phyloP scores from a whole-genome alignment of 306 rosid species.

The Acacia confusa region DNA sequence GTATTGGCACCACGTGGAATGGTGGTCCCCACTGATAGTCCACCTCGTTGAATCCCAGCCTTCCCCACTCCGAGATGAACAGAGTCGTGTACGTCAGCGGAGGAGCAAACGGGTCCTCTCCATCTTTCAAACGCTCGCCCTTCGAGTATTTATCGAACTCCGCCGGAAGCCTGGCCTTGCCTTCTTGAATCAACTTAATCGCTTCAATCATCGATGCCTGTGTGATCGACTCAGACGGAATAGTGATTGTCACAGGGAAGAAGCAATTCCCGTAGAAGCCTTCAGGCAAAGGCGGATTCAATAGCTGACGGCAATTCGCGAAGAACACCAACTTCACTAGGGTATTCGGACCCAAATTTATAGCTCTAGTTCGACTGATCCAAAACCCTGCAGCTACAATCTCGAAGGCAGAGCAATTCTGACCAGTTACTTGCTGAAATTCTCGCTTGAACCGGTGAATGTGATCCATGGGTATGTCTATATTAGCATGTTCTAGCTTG shows the following conservation, averaged over 20 bases:
- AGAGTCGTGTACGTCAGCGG: slow-evolving; percentile 50
- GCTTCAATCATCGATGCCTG: slow-evolving; percentile 33
- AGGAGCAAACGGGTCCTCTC: slow-evolving; percentile 64
- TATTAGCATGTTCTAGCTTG: slow-evolving; percentile 45
- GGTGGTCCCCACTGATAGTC: slow-evolving; percentile 78
- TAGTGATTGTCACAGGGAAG: slow-evolving; percentile 59
- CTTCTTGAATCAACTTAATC: slow-evolving; percentile 63
- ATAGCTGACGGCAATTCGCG: slow-evolving; percentile 67
- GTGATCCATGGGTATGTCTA: slow-evolving; percentile 51
- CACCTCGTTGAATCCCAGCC: slow-evolving; percentile 69
- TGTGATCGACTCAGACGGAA: slow-evolving; percentile 35
- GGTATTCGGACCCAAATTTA: slow-evolving; percentile 5
- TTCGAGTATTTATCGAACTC: slow-evolving; percentile 57
- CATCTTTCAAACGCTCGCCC: slow-evolving; percentile 21
- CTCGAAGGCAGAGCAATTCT: slow-evolving; percentile 64
- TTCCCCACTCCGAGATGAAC: slow-evolving; percentile 77
- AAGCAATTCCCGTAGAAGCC: slow-evolving; percentile 90
- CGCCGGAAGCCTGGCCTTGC: slow-evolving; percentile 45
- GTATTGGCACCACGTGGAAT: slow-evolving; percentile 58
- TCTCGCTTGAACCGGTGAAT: slow-evolving; percentile 47
- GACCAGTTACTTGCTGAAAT: slow-evolving; percentile 48
- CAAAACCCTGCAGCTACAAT: slow-evolving; percentile 63
- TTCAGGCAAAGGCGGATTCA: slow-evolving; percentile 65
- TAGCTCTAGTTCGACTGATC: slow-evolving; percentile 59
- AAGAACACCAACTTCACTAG: slow-evolving; percentile 57